These are phyloP conservation scores for Eucalyptus regnans DNA, from an alignment of 345 rosid species.

Conservation along the genomic window DNA sequence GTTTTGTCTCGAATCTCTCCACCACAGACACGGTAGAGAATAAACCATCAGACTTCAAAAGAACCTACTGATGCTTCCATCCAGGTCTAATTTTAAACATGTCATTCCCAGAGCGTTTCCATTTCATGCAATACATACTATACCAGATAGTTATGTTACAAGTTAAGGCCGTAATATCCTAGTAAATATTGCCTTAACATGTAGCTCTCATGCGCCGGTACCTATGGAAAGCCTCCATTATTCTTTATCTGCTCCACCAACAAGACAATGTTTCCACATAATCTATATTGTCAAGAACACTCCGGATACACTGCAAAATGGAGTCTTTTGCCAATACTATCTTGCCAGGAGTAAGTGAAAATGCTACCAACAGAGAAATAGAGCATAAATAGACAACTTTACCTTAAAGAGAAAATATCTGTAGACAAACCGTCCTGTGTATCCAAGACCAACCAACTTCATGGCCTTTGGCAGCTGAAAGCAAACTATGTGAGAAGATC, in stretches of 20 bases:
- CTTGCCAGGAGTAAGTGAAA: neutral
- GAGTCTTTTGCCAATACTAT: neutral
- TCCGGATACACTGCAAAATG: neutral
- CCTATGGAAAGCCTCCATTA: neutral
- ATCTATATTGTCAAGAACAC: neutral
- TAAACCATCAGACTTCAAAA: neutral
- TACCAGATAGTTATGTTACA: neutral
- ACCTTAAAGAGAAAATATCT: slow-evolving; percentile 99
- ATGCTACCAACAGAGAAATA: neutral
- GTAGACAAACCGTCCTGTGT: slow-evolving; percentile 95
- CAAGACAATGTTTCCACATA: neutral
- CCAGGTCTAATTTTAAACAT: neutral
- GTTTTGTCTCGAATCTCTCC: neutral
- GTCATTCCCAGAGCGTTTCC: neutral
- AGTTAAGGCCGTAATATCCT: neutral
- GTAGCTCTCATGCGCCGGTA: neutral
- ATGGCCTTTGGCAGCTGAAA: slow-evolving; percentile 70
- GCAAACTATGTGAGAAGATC: neutral
- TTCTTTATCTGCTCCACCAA: neutral
- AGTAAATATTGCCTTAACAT: neutral
- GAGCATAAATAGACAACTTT: neutral
- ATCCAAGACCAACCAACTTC: slow-evolving; percentile 92
- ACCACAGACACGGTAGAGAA: neutral
- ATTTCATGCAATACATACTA: neutral
- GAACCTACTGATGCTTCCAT: neutral